Base-by-base conservation (phyloP, 352 stramenopile genomes). In the Albugo laibachii region DNA sequence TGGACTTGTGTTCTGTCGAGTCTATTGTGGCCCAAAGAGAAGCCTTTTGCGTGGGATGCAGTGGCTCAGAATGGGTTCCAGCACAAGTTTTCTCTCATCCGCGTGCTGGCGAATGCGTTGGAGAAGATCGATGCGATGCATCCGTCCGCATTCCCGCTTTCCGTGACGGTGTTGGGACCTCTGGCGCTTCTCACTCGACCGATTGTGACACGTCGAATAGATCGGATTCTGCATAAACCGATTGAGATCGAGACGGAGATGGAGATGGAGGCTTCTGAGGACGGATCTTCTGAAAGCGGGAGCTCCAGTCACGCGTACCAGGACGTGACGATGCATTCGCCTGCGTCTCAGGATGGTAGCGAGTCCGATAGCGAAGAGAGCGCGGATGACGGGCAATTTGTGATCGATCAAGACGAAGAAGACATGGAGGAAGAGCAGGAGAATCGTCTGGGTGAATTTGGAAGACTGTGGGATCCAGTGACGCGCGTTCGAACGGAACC, bases 1-100 rank as follows among this genome's bases (percentile, higher is more conserved):
- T 92, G 79, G 79, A 71, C 68, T 3, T 74, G 73, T 12, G 54
- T 92, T 31, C 81, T 88, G 31, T 87, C 89, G 75, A 87, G 74
- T 47, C 82, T 92, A 36, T 60, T 89, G 44, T 92, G 79, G 79
- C 79, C 79, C 3, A 77, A 79, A 37, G 76, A 73, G 1, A 89
- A 89, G 42, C 64, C 68, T 14, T 75, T 86, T 37, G 74, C 76
- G 0, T 85, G 72, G 73, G 76, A 89, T 48, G 85, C 84, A 45
- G 61, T 88, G 40, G 70, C 83, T 2, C 47, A 83, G 1, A 67
- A 63, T 47, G 74, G 71, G 18, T 52, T 85, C 2, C 73, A 77
- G 44, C 66, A 66, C 35, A 83, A 84, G 44, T 76, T 85, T 42
- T 70, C 69, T 6, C 84, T 92, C 24, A 74, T 89, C 18, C 76